These are phyloP conservation scores for Sideroxylon spinosum DNA, from an alignment of 179 eudicot species.

Conservation along the genomic window DNA sequence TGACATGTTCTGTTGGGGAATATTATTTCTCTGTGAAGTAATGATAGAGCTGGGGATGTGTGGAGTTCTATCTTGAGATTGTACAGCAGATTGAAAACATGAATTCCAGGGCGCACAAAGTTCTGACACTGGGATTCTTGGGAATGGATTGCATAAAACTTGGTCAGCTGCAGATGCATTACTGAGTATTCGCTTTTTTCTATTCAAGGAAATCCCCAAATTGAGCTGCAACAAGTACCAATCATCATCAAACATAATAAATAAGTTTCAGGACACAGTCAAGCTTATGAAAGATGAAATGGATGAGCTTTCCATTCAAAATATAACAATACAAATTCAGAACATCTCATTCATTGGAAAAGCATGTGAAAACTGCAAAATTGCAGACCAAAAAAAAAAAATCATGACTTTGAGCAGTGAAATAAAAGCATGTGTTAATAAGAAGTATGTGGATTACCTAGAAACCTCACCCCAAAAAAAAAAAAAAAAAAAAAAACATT, in stretches of 20 bases:
- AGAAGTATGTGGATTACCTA: not conserved
- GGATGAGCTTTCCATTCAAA: conserved; percentile 1
- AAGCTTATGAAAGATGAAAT: not conserved
- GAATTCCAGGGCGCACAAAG: not conserved
- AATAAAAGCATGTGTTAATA: not conserved
- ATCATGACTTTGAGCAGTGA: not conserved
- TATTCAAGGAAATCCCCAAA: conserved; percentile 10
- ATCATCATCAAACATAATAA: not conserved
- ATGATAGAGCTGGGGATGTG: not conserved
- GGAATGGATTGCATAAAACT: not conserved
- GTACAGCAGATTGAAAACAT: not conserved
- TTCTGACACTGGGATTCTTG: not conserved
- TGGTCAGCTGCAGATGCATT: not conserved
- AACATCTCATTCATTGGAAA: not conserved
- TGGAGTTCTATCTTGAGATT: not conserved
- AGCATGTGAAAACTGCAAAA: no score
- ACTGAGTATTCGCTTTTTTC: conserved; percentile 14
- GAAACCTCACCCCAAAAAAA: not conserved
- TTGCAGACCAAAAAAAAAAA: not conserved
- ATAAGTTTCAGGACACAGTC: not conserved
- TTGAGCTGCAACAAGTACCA: conserved; percentile 20
- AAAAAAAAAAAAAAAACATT: no score
- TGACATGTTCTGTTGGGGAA: conserved; percentile 1
- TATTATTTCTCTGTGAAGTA: conserved; percentile 5
- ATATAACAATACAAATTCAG: not conserved